Percentiles rank a stretch among this genome's conserved stretches.
These are phyloP conservation scores for Orbilia blumenaviensis DNA, from an alignment of 2,329 filamentous ascomycete species.

Conservation along the genomic window DNA sequence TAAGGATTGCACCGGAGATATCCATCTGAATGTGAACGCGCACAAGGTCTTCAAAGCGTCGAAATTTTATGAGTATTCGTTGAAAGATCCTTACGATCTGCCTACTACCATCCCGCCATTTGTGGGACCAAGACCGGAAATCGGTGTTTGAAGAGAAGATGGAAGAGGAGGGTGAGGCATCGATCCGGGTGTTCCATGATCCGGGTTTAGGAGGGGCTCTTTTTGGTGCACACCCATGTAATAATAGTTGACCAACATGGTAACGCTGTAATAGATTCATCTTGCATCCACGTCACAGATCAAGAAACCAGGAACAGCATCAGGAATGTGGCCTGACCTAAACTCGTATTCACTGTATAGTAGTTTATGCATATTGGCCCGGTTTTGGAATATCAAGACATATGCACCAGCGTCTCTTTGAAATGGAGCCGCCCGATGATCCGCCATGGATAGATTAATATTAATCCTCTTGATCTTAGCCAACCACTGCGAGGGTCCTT, in stretches of 20 bases:
- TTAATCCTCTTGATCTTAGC: too few relatives aligned
- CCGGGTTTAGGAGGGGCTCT: neutral
- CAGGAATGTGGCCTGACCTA: constrained; percentile 6
- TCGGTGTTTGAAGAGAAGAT: constrained; percentile 12
- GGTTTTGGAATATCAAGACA: neutral
- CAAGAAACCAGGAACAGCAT: constrained; percentile 5
- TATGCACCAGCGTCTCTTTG: neutral
- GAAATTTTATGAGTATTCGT: constrained; percentile 35
- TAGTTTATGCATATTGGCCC: neutral
- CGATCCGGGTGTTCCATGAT: neutral
- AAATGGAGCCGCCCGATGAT: neutral
- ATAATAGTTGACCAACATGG: neutral
- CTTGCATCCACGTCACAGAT: neutral
- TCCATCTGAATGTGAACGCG: constrained; percentile 23
- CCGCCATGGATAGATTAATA: too few relatives aligned
- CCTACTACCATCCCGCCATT: constrained; percentile 29
- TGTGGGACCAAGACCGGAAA: constrained; percentile 33
- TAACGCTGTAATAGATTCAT: neutral
- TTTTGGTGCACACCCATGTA: constrained; percentile 1
- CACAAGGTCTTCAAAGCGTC: constrained; percentile 40
- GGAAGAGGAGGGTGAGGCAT: neutral
- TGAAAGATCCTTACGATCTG: constrained; percentile 41
- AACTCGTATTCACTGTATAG: neutral
- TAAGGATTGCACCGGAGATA: constrained; percentile 54
- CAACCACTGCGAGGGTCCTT: too few relatives aligned